Conservation (phyloP, 1,284 basidiomycete genomes). For the Rhodofomes roseus region DNA sequence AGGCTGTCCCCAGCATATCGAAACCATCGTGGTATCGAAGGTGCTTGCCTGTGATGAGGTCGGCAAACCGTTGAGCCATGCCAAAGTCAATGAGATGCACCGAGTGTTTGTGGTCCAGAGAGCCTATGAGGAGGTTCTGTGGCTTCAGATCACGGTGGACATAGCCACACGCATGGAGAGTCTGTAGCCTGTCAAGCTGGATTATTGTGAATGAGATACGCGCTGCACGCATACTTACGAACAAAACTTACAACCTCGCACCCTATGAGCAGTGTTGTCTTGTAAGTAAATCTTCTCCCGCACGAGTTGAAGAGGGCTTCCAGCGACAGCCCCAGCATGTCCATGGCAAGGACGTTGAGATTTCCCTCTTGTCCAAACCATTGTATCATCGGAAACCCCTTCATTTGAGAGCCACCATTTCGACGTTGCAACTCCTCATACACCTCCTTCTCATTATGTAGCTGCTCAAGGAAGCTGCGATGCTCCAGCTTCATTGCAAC, state of each 20-base stretch:
- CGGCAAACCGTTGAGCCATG: constrained; percentile 97
- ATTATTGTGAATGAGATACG: no score
- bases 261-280: constrained; percentile 50
- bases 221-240: no score
- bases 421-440: no score
- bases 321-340: constrained; percentile 88
- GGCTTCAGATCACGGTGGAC: constrained; percentile 98
- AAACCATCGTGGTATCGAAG: constrained; percentile 96
- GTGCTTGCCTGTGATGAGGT: constrained; percentile 96
- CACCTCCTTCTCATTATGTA: no score
- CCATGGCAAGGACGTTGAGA: constrained; percentile 96
- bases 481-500: no score
- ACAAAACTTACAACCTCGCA: no score
- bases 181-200: no score
- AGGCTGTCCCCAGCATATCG: constrained; percentile 85
- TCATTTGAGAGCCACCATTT: no score
- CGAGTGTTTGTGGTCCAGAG: constrained; percentile 76
- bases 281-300: constrained; percentile 89
- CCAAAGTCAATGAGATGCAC: constrained; percentile 86
- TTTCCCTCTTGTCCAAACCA: constrained; percentile 98
- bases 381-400: no score
- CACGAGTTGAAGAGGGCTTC: constrained; percentile 98
- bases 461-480: no score
- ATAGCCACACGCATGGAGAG: no score
- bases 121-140: constrained; percentile 94